These are phyloP conservation scores for Solanum sitiens DNA, from an alignment of 257 asterid genomes.

Conservation along the genomic window DNA sequence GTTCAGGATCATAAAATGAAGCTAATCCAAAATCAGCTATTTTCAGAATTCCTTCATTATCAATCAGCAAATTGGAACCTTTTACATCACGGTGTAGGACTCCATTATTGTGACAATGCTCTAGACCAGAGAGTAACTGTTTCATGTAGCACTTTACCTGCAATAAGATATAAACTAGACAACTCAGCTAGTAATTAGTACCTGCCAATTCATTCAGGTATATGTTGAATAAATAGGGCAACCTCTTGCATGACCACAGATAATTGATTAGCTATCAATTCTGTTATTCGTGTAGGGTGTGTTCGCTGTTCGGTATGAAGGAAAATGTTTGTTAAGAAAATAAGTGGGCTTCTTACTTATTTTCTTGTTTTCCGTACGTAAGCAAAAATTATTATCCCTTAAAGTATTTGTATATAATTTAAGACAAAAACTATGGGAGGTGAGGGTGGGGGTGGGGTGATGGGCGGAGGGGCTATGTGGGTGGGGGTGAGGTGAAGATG, in stretches of 20 bases:
- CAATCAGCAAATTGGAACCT: conserved; percentile 77
- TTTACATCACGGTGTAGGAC: conserved; percentile 89
- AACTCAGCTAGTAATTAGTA: neutral
- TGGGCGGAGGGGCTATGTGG: neutral
- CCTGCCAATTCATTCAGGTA: neutral
- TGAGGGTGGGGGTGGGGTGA: neutral
- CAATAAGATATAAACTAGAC: conserved; percentile 4
- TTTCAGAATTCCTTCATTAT: conserved; percentile 64
- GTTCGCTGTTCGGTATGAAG: neutral
- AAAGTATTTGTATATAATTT: neutral
- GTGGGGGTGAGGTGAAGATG: neutral
- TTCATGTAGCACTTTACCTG: conserved; percentile 87
- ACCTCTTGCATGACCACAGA: neutral
- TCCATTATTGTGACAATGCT: conserved; percentile 89
- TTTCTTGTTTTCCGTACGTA: neutral
- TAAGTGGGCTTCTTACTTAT: neutral
- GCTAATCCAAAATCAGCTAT: conserved; percentile 95
- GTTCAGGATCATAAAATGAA: conserved; percentile 51
- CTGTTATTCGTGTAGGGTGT: neutral
- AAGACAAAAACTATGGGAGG: neutral
- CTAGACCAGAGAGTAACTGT: conserved; percentile 79
- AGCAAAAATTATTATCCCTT: neutral
- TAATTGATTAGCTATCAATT: neutral
- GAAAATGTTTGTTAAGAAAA: neutral
- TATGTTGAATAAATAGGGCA: neutral